Conservation (phyloP, 2,329 filamentous ascomycete species). For the Colletotrichum cuscutae region DNA sequence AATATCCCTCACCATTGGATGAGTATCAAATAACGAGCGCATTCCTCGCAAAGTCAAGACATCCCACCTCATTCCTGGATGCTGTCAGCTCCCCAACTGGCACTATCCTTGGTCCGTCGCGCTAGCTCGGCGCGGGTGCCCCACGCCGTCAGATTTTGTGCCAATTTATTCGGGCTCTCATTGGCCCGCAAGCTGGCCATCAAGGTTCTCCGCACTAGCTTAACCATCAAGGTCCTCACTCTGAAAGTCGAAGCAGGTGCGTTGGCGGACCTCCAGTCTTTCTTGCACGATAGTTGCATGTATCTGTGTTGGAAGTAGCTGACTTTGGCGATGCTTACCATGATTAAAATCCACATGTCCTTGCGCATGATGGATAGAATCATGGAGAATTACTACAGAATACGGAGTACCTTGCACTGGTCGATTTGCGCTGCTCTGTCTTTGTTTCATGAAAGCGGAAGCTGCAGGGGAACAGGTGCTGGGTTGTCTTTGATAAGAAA, state of each 20-base stretch:
- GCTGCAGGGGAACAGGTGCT: neutral
- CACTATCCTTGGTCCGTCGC: constrained; percentile 16
- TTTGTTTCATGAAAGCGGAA: neutral
- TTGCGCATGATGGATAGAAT: too few relatives aligned
- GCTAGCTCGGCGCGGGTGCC: neutral
- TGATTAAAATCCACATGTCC: too few relatives aligned
- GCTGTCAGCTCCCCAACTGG: constrained; percentile 10
- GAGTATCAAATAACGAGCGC: neutral
- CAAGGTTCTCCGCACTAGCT: constrained; percentile 32
- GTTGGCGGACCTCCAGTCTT: neutral
- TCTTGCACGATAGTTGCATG: neutral
- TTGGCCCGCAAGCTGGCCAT: constrained; percentile 17
- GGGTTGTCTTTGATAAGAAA: constrained; percentile 11
- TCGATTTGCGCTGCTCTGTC: neutral
- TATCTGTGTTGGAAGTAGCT: too few relatives aligned
- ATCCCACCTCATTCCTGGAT: neutral
- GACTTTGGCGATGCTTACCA: too few relatives aligned
- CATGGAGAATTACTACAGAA: too few relatives aligned
- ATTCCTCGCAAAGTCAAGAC: neutral
- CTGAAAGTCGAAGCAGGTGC: neutral
- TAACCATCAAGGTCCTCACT: constrained; percentile 31
- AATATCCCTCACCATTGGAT: neutral
- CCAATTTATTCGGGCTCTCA: neutral
- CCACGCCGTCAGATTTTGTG: neutral
- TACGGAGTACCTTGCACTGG: too few relatives aligned